Evolutionary conservation across 1,284 basidiomycete species (phyloP).

Genomic region (Schizophyllum amplum): DNA sequence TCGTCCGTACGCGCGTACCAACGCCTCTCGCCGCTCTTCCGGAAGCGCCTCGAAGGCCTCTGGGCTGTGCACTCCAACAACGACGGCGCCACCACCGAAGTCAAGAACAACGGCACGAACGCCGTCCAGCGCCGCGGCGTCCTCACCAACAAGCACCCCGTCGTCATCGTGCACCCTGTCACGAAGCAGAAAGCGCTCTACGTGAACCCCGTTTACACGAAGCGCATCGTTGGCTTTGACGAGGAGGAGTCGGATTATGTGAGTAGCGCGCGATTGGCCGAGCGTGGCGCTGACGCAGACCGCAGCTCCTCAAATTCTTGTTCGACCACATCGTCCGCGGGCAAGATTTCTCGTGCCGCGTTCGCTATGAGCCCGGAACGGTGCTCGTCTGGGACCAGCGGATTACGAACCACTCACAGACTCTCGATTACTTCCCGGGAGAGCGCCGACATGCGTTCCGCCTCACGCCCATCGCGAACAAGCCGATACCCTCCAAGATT

Average conservation of each 20-base stretch:
- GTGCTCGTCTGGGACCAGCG: constrained; percentile 28
- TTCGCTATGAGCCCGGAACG: constrained; percentile 28
- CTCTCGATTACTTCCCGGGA: constrained; percentile 1
- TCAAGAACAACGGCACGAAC: neutral
- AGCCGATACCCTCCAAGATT: constrained; percentile 5
- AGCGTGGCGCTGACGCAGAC: neutral
- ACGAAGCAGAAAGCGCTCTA: constrained; percentile 63
- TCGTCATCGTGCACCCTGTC: constrained; percentile 54
- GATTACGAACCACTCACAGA: constrained; percentile 1
- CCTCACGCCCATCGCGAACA: constrained; percentile 3
- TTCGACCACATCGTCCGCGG: constrained; percentile 41
- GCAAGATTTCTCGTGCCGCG: constrained; percentile 31
- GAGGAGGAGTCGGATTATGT: constrained; percentile 49
- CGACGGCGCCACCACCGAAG: constrained; percentile 36
- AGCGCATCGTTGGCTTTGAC: constrained; percentile 61
- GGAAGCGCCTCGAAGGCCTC: constrained; percentile 55
- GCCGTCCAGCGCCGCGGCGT: neutral
- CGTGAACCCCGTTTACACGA: constrained; percentile 55
- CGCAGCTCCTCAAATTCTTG: constrained; percentile 49
- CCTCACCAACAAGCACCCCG: constrained; percentile 26
- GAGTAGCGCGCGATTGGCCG: neutral
- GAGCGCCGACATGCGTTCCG: constrained; percentile 5
- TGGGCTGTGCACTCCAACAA: constrained; percentile 58
- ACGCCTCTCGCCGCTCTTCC: constrained; percentile 61
- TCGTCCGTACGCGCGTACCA: constrained; percentile 59